Evolutionary conservation across 2,329 filamentous ascomycete species (phyloP).

Genomic region (Talaromyces sp.): DNA sequence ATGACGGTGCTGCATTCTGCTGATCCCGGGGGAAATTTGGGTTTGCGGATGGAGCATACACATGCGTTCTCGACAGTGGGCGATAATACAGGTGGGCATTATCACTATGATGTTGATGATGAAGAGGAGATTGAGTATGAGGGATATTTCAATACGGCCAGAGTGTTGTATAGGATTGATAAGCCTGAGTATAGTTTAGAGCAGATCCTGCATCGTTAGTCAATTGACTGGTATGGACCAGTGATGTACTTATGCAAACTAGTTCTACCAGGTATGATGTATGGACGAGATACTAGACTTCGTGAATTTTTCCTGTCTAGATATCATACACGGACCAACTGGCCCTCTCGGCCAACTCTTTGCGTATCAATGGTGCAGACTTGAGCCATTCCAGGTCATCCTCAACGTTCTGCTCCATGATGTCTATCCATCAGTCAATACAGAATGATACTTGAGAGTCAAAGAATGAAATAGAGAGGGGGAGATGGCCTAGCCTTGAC

Average conservation of each 20-base stretch:
- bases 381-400: constrained; percentile 7
- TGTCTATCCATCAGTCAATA: too few relatives aligned
- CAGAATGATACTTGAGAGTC: too few relatives aligned
- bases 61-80: constrained; percentile 42
- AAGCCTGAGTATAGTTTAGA: constrained; percentile 14
- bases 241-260: not conserved
- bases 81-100: constrained; percentile 42
- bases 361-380: not conserved
- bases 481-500: too few relatives aligned
- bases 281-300: not conserved
- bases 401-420: not conserved
- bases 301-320: constrained; percentile 2
- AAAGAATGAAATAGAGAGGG: too few relatives aligned
- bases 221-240: not conserved
- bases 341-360: not conserved
- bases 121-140: constrained; percentile 44
- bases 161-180: constrained; percentile 42
- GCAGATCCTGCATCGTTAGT: not conserved
- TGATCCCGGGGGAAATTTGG: constrained; percentile 36
- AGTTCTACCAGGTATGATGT: not conserved
- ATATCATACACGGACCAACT: constrained; percentile 6
- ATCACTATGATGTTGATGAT: constrained; percentile 42
- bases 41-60: constrained; percentile 48
- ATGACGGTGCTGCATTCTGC: constrained; percentile 44
- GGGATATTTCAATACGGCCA: constrained; percentile 46